Percentiles rank a stretch among this genome's conserved stretches.
Evolutionary conservation across 2,329 filamentous ascomycete genomes (phyloP).

Genomic region (Monilinia vaccinii-corymbosi): DNA sequence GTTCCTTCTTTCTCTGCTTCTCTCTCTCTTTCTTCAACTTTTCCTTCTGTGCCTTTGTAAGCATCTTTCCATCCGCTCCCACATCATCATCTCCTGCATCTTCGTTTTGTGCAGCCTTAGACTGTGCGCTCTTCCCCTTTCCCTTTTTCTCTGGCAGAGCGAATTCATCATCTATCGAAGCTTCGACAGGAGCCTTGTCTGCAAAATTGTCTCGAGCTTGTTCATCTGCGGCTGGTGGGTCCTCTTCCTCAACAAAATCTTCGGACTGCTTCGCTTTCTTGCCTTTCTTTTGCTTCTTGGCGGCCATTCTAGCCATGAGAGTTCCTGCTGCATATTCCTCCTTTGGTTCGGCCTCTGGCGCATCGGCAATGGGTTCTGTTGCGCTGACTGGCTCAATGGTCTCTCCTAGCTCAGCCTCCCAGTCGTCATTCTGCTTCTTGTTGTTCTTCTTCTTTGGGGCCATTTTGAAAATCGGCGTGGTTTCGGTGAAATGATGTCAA

Average conservation of each 20-base stretch:
- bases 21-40: conserved; percentile 96
- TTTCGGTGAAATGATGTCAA: not conserved
- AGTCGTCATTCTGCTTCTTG: conserved; percentile 80
- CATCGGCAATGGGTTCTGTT: conserved; percentile 38
- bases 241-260: conserved; percentile 68
- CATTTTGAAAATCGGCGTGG: conserved; percentile 46
- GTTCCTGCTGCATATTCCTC: conserved; percentile 46
- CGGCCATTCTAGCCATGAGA: conserved; percentile 68
- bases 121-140: conserved; percentile 51
- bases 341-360: conserved; percentile 41
- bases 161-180: conserved; percentile 77
- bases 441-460: conserved; percentile 91
- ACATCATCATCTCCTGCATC: conserved; percentile 41
- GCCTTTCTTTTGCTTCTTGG: conserved; percentile 77
- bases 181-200: conserved; percentile 71
- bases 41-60: conserved; percentile 98
- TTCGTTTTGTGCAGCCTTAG: conserved; percentile 34
- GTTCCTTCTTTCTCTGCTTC: conserved; percentile 97
- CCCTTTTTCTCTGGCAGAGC: conserved; percentile 66
- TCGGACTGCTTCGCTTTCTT: conserved; percentile 48
- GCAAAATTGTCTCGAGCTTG: conserved; percentile 37
- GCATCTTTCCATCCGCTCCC: conserved; percentile 55
- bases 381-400: conserved; percentile 37
- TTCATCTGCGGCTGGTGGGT: conserved; percentile 35
- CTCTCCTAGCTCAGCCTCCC: conserved; percentile 90